Conservation (phyloP, 768 basidiomycete genomes). For the Mycena kentingensis region DNA sequence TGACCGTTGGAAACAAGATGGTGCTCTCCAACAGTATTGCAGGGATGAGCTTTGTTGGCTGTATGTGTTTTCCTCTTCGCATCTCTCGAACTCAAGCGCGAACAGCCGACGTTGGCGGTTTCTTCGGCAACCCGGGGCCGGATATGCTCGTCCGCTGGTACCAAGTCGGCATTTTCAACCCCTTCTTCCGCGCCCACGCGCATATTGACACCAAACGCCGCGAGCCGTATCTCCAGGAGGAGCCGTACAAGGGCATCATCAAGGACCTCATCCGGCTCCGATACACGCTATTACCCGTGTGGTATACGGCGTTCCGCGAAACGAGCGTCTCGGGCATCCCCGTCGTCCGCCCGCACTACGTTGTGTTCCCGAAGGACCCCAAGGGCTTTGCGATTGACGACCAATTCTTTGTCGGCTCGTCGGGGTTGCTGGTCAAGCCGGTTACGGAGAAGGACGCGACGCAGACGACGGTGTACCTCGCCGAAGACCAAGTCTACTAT, state of each 20-base stretch:
- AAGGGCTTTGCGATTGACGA: constrained; percentile 89
- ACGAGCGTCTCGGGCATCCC: constrained; percentile 81
- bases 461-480: constrained; percentile 76
- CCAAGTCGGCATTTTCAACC: constrained; percentile 90
- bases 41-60: constrained; percentile 89
- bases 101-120: constrained; percentile 95
- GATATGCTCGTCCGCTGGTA: constrained; percentile 99
- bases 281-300: constrained; percentile 85
- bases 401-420: constrained; percentile 88
- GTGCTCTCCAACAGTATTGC: constrained; percentile 84
- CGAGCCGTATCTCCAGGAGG: constrained; percentile 90
- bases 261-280: constrained; percentile 77
- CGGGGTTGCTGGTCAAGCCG: constrained; percentile 90
- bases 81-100: not conserved
- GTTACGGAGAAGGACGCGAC: constrained; percentile 74
- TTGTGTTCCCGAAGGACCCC: constrained; percentile 88
- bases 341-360: constrained; percentile 90
- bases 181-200: constrained; percentile 98
- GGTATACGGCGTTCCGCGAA: constrained; percentile 98
- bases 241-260: constrained; percentile 85
- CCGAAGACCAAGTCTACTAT: constrained; percentile 94
- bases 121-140: constrained; percentile 94
- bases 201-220: constrained; percentile 97
- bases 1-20: constrained; percentile 93
- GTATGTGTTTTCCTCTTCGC: constrained; percentile 48